phyloP scores from a whole-genome alignment of 352 stramenopile species.

The Globisporangium parvum region DNA sequence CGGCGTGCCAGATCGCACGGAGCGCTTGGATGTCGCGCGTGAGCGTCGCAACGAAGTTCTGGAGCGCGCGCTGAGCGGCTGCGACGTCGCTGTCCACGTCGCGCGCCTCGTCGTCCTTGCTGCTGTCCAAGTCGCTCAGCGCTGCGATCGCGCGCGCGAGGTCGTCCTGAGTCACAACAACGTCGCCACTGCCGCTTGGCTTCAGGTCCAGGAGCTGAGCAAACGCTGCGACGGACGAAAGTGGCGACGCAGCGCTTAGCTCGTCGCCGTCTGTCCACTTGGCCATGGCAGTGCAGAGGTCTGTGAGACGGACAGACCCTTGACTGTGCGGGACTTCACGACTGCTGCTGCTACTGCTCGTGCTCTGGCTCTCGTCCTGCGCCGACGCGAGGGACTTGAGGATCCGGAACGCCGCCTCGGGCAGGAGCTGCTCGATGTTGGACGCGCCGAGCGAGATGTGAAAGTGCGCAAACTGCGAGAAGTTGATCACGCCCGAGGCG shows the following conservation, averaged over 20 bases:
- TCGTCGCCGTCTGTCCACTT: slow-evolving; percentile 22
- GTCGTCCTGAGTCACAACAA: slow-evolving; percentile 65
- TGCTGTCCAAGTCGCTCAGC: slow-evolving; percentile 19
- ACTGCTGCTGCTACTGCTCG: slow-evolving; percentile 7
- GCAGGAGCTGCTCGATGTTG: slow-evolving; percentile 66
- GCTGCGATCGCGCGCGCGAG: slow-evolving; percentile 49
- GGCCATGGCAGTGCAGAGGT: slow-evolving; percentile 38
- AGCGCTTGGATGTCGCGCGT: slow-evolving; percentile 49
- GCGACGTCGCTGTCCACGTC: slow-evolving; percentile 7
- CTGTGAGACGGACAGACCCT: slow-evolving; percentile 40
- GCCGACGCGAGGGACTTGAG: slow-evolving; percentile 34
- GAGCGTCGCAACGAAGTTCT: slow-evolving; percentile 34
- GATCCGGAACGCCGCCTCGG: slow-evolving; percentile 73
- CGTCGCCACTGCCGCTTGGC: slow-evolving; percentile 25
- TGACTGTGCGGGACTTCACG: slow-evolving; percentile 23
- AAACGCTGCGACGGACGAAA: slow-evolving; percentile 9
- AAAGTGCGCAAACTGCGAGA: slow-evolving; percentile 87
- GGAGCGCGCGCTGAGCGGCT: slow-evolving; percentile 30
- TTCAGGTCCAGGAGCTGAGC: slow-evolving; percentile 46
- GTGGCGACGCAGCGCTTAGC: background rate
- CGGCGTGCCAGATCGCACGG: slow-evolving; percentile 58
- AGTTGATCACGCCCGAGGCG: slow-evolving; percentile 70
- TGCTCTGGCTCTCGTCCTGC: background rate
- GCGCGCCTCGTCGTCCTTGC: slow-evolving; percentile 15
- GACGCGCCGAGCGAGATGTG: slow-evolving; percentile 71